phyloP scores from a whole-genome alignment of 1,139 yeast species.

The Kodamaea sp. region DNA sequence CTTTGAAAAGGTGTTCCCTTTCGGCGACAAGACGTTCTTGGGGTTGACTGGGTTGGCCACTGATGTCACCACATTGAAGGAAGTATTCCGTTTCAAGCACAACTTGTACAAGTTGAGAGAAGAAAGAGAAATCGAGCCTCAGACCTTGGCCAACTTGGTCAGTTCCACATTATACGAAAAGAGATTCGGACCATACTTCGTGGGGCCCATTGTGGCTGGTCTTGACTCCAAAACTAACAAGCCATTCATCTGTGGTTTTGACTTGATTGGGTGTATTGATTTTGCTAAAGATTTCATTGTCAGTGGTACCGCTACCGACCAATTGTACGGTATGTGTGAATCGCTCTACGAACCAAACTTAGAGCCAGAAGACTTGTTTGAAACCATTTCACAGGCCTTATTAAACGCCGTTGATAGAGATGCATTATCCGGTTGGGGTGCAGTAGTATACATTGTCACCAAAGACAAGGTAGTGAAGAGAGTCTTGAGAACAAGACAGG shows the following conservation, averaged over 20 bases:
- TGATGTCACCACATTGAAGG: constrained; percentile 85
- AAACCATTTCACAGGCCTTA: constrained; percentile 91
- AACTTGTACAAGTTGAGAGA: constrained; percentile 89
- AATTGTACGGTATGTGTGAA: constrained; percentile 98
- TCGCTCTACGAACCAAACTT: constrained; percentile 91
- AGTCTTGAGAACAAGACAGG: constrained; percentile 92
- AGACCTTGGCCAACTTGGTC: constrained; percentile 89
- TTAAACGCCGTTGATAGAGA: constrained; percentile 97
- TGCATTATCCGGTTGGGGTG: constrained; percentile 98
- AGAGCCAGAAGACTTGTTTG: constrained; percentile 94
- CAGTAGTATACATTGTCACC: constrained; percentile 87
- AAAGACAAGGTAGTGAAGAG: constrained; percentile 89
- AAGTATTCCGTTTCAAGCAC: constrained; percentile 78
- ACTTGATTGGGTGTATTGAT: constrained; percentile 95
- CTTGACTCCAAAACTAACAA: constrained; percentile 74
- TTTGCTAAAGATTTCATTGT: constrained; percentile 94
- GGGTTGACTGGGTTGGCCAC: constrained; percentile 96
- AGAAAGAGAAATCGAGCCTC: constrained; percentile 90
- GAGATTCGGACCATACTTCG: constrained; percentile 95
- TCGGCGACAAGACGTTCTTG: constrained; percentile 76
- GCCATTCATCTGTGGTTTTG: constrained; percentile 95
- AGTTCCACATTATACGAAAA: constrained; percentile 87
- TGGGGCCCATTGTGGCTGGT: constrained; percentile 97
- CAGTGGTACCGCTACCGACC: constrained; percentile 96
- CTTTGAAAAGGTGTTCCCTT: constrained; percentile 87